Evolutionary conservation across 1,284 basidiomycete species (phyloP), one percentile per base, ranked within the genome.

Genomic region (Irpex sp.): DNA sequence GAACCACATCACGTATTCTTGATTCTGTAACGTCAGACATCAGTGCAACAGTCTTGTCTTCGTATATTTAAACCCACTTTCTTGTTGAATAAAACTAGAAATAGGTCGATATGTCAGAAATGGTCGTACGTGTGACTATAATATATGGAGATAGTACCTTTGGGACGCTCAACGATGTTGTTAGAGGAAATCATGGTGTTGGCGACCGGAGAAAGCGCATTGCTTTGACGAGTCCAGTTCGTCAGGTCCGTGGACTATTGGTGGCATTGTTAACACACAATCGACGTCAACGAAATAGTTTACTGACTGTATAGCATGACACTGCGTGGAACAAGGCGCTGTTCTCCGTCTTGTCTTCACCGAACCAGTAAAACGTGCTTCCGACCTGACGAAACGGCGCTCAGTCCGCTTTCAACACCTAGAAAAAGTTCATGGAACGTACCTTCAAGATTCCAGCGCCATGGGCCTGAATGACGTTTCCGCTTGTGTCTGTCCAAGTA

Each of bases 1-100:
- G 76, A 88, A 88, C 85, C 86, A 88, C 85, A 88, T 86, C 26
- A 87, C 86, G 69, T 87, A 87, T 77, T 87, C 82, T 6, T 75
- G 75, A 65, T 83, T 87, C 85, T 88, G 63, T 17, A 21, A 33
- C 17, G 21, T 36, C 1, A 13, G 17, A 36, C 49, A 43, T 54
- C 35, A 53, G 47, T 15, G n/a, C 31, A 53, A 33, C 19, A 9
- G 19, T 11, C 26, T 21, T 19, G 17, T 26, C 1, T 26, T 26
- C 21, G 21, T 26, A 26, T 26, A 50, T 35, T 9, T 37, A 13
- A 3, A 55, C 56, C 63, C 37, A 83, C 83, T 70, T 77, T 77
- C 13, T 78, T 74, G 71, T 86, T 86, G 74, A 81, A 86, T 4
- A 86, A 68, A 15, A 86, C 83, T 86, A 7, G 9, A 50, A 15